These are phyloP conservation scores for Tanozyma kutaoensis DNA, from an alignment of 805 yeast genomes.

Conservation along the genomic window DNA sequence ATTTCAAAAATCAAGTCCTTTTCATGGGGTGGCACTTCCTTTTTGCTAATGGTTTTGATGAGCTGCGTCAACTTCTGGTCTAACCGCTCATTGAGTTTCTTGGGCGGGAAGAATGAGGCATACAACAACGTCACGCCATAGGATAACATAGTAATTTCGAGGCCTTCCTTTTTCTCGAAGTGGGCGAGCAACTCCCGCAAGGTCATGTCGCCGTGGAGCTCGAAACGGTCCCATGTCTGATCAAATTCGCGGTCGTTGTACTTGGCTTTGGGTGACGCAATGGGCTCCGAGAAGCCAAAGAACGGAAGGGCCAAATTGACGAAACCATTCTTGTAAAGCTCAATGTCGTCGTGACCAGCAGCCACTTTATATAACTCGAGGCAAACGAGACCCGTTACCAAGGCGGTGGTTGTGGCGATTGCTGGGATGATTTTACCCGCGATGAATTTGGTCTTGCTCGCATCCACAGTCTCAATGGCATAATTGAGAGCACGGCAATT, in stretches of 20 bases:
- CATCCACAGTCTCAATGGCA: conserved; percentile 78
- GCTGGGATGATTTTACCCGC: conserved; percentile 99
- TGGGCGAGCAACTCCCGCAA: conserved; percentile 59
- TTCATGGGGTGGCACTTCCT: conserved; percentile 61
- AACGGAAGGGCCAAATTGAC: conserved; percentile 88
- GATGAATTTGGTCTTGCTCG: conserved; percentile 84
- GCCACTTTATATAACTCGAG: conserved; percentile 86
- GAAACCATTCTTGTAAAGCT: conserved; percentile 86
- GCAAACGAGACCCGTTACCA: conserved; percentile 90
- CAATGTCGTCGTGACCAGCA: conserved; percentile 61
- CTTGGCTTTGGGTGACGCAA: conserved; percentile 69
- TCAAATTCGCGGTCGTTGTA: conserved; percentile 74
- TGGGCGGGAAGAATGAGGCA: conserved; percentile 89
- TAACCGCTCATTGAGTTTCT: conserved; percentile 72
- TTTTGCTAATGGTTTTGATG: conserved; percentile 76
- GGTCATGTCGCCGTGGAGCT: conserved; percentile 63
- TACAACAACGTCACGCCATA: conserved; percentile 81
- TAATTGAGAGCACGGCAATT: conserved; percentile 92
- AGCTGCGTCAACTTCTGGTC: conserved; percentile 56
- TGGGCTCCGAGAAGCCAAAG: conserved; percentile 94
- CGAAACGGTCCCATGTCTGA: conserved; percentile 92
- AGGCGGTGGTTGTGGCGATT: conserved; percentile 97
- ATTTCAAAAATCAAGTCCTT: conserved; percentile 77
- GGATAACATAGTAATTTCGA: conserved; percentile 83
- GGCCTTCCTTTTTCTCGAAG: conserved; percentile 72